A percentile compares a stretch with the other conserved stretches of the same genome.
These are phyloP conservation scores for Immersiella caudata DNA, from an alignment of 495 filamentous ascomycete species.

Conservation along the genomic window DNA sequence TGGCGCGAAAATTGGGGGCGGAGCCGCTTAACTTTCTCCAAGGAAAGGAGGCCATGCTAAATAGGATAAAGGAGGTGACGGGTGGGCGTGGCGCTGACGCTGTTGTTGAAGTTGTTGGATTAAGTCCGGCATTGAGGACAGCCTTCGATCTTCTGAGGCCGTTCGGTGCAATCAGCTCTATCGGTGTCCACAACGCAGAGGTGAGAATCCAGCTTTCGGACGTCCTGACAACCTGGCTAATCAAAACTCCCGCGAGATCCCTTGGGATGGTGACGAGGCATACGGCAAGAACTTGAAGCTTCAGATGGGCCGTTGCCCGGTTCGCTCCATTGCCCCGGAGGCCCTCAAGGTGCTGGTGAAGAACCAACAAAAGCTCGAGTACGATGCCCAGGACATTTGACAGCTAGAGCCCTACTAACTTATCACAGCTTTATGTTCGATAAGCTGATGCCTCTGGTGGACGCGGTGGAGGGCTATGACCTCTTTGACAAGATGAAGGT, in stretches of 20 bases:
- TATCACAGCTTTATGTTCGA: conserved; percentile 82
- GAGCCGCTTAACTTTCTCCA: conserved; percentile 81
- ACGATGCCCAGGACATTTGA: conserved; percentile 36
- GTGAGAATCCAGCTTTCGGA: conserved; percentile 44
- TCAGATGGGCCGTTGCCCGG: conserved; percentile 95
- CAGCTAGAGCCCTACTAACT: conserved; percentile 22
- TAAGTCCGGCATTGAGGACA: conserved; percentile 78
- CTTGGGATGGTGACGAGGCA: conserved; percentile 79
- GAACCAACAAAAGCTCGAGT: conserved; percentile 83
- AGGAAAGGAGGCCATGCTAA: conserved; percentile 66
- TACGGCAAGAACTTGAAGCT: conserved; percentile 87
- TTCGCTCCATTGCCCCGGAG: conserved; percentile 77
- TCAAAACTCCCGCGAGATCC: conserved; percentile 58
- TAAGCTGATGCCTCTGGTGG: conserved; percentile 84
- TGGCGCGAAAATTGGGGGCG: conserved; percentile 77
- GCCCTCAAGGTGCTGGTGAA: conserved; percentile 77
- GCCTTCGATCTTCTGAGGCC: conserved; percentile 85
- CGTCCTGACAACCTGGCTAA: conserved; percentile 21
- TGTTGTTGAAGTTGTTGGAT: conserved; percentile 88
- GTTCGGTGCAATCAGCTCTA: conserved; percentile 83
- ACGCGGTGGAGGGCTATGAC: conserved; percentile 87
- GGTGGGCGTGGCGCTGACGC: conserved; percentile 86
- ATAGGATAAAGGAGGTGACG: conserved; percentile 74
- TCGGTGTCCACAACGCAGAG: conserved; percentile 91
- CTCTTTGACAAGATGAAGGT: conserved; percentile 91